Percentiles rank a stretch among this genome's conserved stretches.
These are phyloP conservation scores for Breviolum minutum DNA, from an alignment of 73 alveolate species.

Conservation along the genomic window DNA sequence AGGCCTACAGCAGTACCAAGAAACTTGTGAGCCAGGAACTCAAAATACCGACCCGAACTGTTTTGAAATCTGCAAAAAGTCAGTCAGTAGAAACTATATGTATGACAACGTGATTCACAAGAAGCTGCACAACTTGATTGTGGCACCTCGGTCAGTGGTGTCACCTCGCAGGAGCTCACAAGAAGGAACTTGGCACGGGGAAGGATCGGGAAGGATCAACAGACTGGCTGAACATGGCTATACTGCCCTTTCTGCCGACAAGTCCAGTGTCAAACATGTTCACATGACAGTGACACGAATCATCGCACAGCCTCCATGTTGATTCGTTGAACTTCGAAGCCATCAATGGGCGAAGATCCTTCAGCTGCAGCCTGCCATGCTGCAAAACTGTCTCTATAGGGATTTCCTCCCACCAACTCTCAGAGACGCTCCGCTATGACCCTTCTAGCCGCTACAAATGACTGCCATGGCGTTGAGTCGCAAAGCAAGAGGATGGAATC, in stretches of 20 bases:
- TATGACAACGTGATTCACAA: no score
- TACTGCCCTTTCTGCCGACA: no score
- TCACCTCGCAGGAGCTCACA: not conserved
- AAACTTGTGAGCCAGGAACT: no score
- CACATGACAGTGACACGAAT: not conserved
- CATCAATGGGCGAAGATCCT: conserved; percentile 19
- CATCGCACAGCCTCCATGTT: not conserved
- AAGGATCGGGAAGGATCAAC: not conserved
- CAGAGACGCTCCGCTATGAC: no score
- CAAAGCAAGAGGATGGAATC: no score
- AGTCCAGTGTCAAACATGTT: not conserved
- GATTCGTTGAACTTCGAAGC: conserved; percentile 27
- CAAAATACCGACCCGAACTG: no score
- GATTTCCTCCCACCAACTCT: no score
- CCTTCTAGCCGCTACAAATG: not conserved
- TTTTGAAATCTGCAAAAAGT: no score
- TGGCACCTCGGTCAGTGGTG: conserved; percentile 1
- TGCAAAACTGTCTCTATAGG: not conserved
- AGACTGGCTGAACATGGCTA: no score
- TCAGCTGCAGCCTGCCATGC: conserved; percentile 10
- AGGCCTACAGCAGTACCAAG: not conserved
- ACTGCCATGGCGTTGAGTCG: no score
- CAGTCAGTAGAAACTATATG: no score
- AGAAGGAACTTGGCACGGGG: not conserved
- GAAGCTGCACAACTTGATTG: not conserved